Conservation (phyloP, 2,329 filamentous ascomycete species). For the Pseudocercospora eumusae region DNA sequence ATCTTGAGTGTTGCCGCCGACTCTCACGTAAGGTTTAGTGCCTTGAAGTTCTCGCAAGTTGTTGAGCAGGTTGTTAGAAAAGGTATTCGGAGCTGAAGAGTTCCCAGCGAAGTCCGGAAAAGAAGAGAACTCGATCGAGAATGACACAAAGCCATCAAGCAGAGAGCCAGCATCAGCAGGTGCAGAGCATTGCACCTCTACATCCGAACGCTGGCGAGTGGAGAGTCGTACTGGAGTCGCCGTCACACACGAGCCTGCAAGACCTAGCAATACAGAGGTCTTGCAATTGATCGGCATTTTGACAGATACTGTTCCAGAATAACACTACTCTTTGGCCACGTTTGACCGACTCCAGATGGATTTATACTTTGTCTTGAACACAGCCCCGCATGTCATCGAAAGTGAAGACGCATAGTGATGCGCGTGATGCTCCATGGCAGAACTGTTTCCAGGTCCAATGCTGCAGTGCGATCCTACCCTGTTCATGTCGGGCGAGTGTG, state of each 20-base stretch:
- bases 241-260: background rate
- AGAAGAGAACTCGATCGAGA: constrained; percentile 55
- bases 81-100: constrained; percentile 57
- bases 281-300: background rate
- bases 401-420: constrained; percentile 11
- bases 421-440: constrained; percentile 6
- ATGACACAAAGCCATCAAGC: constrained; percentile 53
- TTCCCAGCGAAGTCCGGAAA: constrained; percentile 60
- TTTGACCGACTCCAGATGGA: background rate
- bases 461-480: constrained; percentile 4
- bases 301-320: background rate
- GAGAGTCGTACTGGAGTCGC: background rate
- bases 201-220: background rate
- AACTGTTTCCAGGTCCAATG: constrained; percentile 2
- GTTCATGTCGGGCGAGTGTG: constrained; percentile 14
- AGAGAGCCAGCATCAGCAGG: constrained; percentile 36
- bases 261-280: background rate
- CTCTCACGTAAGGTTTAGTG: constrained; percentile 61
- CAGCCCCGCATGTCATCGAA: constrained; percentile 12
- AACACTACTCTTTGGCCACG: background rate
- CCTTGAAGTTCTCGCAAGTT: constrained; percentile 59
- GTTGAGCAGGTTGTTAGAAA: constrained; percentile 61
- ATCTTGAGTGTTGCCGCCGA: constrained; percentile 69
- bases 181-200: constrained; percentile 51
- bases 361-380: constrained; percentile 34